Percentiles rank a stretch among this genome's conserved stretches.
phyloP scores from a whole-genome alignment of 2,329 filamentous ascomycete genomes.

The Arachnopeziza araneosa region DNA sequence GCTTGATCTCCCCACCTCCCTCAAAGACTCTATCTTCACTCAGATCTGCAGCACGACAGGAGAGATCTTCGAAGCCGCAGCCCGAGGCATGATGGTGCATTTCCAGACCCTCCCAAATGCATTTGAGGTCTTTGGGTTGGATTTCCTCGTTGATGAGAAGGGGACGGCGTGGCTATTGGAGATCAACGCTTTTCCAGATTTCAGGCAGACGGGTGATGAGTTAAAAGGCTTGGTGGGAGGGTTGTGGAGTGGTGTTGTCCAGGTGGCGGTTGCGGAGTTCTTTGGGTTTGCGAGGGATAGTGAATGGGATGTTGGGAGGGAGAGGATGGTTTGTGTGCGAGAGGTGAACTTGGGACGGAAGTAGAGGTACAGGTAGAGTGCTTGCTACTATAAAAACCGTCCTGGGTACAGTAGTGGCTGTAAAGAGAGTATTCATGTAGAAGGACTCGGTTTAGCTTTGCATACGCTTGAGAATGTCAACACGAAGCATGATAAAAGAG shows the following conservation, averaged over 20 bases:
- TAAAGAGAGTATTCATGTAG: too few species aligned
- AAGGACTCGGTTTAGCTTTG: too few species aligned
- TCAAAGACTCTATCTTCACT: conserved; percentile 55
- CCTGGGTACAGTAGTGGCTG: too few species aligned
- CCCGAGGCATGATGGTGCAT: conserved; percentile 76
- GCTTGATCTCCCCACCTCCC: conserved; percentile 35
- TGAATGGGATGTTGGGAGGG: conserved; percentile 26
- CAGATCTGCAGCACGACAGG: conserved; percentile 72
- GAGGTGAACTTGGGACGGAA: conserved; percentile 46
- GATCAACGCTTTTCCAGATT: conserved; percentile 95
- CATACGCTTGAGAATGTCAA: neutral
- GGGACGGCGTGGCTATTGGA: conserved; percentile 74
- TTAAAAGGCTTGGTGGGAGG: conserved; percentile 66
- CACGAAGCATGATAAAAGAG: too few species aligned
- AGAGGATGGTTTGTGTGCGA: conserved; percentile 47
- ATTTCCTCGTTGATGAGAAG: conserved; percentile 72
- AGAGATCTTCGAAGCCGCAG: conserved; percentile 82
- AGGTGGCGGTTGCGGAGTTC: conserved; percentile 61
- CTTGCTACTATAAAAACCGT: neutral
- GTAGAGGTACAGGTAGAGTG: conserved; percentile 6
- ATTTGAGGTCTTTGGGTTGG: conserved; percentile 88
- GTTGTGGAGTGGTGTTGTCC: conserved; percentile 71
- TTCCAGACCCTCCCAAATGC: conserved; percentile 85
- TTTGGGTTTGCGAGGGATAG: conserved; percentile 42
- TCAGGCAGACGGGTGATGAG: conserved; percentile 79